Conservation (phyloP, 2,329 filamentous ascomycete genomes). For the Ophiostoma triangulosporum region DNA sequence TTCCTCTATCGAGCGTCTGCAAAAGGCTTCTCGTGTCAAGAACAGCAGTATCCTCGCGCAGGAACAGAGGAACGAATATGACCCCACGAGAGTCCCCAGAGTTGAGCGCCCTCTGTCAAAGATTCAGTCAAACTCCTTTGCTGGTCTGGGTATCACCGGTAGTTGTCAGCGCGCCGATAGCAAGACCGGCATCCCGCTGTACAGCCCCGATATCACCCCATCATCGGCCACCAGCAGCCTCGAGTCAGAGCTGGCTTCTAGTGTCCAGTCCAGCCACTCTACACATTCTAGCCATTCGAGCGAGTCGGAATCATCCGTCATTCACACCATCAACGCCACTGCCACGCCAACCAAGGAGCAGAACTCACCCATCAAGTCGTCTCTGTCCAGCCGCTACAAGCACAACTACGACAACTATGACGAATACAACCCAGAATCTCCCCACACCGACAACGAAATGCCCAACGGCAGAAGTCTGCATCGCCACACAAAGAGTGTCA, state of each 20-base stretch:
- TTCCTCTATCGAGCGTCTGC: conserved; percentile 88
- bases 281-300: background rate
- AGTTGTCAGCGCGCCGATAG: conserved; percentile 43
- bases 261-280: conserved; percentile 5
- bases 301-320: background rate
- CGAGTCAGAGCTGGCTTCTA: conserved; percentile 5
- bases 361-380: conserved; percentile 76
- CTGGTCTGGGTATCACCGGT: conserved; percentile 41
- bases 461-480: conserved; percentile 56
- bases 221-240: conserved; percentile 16
- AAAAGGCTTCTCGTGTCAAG: conserved; percentile 88
- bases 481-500: conserved; percentile 90
- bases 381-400: conserved; percentile 57
- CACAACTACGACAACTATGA: conserved; percentile 54
- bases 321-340: conserved; percentile 7
- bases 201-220: conserved; percentile 38
- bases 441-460: conserved; percentile 42
- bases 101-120: conserved; percentile 73
- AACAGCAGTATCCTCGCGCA: conserved; percentile 96
- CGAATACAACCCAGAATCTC: conserved; percentile 56
- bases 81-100: conserved; percentile 62
- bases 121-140: conserved; percentile 59
- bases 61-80: conserved; percentile 85
- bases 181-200: conserved; percentile 44
- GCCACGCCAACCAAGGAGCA: conserved; percentile 51